These are phyloP conservation scores for Sambucus nigra DNA, from an alignment of 129 eudicot species.

Conservation along the genomic window DNA sequence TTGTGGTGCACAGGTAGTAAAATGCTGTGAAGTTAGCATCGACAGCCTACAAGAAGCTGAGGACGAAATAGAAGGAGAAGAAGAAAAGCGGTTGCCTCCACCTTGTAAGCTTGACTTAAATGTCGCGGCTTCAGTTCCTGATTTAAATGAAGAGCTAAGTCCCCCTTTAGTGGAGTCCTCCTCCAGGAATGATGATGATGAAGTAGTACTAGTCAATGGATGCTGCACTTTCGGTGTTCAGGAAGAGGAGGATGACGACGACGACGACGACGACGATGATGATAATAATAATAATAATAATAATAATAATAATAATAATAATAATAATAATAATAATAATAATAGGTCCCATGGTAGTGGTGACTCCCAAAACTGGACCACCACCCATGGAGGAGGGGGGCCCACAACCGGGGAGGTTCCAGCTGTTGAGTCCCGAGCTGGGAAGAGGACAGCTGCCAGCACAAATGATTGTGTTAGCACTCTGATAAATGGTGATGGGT, in stretches of 20 bases:
- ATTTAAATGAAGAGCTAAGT: conserved; percentile 72
- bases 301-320: too few species aligned
- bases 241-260: conserved; percentile 42
- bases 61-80: conserved; percentile 26
- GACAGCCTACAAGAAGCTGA: too few species aligned
- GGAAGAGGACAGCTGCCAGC: conserved; percentile 51
- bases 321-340: too few species aligned
- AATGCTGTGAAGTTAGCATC: conserved; percentile 21
- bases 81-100: conserved; percentile 29
- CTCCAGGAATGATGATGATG: conserved; percentile 54
- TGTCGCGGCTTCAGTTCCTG: conserved; percentile 78
- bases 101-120: conserved; percentile 65
- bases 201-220: too few species aligned
- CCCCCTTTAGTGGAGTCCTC: conserved; percentile 48
- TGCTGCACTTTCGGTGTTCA: conserved; percentile 25
- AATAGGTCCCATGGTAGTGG: conserved; percentile 61
- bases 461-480: conserved; percentile 70
- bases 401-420: conserved; percentile 42
- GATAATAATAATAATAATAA: conserved; percentile 20
- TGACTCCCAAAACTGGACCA: conserved; percentile 62
- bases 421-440: conserved; percentile 40
- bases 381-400: too few species aligned
- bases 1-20: conserved; percentile 20
- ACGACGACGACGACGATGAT: conserved; percentile 28
- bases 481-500: conserved; percentile 46